Conservation (phyloP, 345 rosid species). For the Eucalyptus polybractea region DNA sequence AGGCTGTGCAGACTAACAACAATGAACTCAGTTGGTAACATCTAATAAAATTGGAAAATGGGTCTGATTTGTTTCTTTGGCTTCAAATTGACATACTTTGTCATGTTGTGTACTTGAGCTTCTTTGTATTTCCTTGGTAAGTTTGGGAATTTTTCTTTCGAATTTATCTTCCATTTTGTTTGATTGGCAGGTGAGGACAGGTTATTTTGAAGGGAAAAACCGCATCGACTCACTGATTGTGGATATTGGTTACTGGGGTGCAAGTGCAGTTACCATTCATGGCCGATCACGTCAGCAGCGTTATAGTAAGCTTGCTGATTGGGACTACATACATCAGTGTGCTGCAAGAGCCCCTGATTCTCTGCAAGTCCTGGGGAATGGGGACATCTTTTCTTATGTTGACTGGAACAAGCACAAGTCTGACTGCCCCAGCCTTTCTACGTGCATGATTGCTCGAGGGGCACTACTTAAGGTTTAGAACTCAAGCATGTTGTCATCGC, state of each 20-base stretch:
- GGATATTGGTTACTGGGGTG: conserved; percentile 76
- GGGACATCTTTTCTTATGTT: conserved; percentile 67
- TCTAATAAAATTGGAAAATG: not conserved
- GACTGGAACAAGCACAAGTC: conserved; percentile 77
- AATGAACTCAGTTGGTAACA: not conserved
- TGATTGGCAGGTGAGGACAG: conserved; percentile 65
- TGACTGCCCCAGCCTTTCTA: conserved; percentile 68
- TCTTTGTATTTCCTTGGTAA: not conserved
- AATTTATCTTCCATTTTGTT: not conserved
- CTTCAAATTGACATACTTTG: not conserved
- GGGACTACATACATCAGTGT: conserved; percentile 81
- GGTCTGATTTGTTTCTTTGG: not conserved
- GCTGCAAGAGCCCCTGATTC: conserved; percentile 43
- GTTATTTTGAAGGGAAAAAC: conserved; percentile 69
- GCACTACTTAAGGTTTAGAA: conserved; percentile 64
- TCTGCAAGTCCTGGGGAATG: conserved; percentile 77
- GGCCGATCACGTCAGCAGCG: conserved; percentile 96
- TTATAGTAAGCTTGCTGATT: conserved; percentile 82
- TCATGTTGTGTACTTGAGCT: not conserved
- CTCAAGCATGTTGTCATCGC: not conserved
- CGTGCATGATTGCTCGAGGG: conserved; percentile 95
- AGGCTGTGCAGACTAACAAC: not conserved
- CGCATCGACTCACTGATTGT: conserved; percentile 67
- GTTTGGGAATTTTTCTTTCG: not conserved
- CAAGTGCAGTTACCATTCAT: conserved; percentile 78